phyloP scores from a whole-genome alignment of 495 filamentous ascomycete genomes.

The Trichoderma reesei region DNA sequence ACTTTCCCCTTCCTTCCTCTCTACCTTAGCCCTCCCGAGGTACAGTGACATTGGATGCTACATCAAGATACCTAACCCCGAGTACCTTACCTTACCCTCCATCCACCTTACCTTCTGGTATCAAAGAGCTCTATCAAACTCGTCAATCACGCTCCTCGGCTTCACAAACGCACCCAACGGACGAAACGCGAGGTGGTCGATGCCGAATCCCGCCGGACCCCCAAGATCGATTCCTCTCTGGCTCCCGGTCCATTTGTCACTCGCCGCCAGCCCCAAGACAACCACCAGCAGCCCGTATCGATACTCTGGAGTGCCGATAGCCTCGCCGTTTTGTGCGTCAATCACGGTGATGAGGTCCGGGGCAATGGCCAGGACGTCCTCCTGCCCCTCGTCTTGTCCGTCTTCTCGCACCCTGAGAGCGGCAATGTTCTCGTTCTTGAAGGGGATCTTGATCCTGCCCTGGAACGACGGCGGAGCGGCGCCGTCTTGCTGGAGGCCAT shows the following conservation, averaged over 20 bases:
- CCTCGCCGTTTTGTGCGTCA: conserved; percentile 49
- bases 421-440: conserved; percentile 57
- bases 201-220: conserved; percentile 42
- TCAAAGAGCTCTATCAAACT: conserved; percentile 23
- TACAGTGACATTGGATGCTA: no score
- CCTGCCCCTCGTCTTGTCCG: conserved; percentile 23
- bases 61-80: neutral
- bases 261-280: conserved; percentile 47
- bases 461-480: conserved; percentile 16
- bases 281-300: conserved; percentile 48
- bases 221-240: conserved; percentile 40
- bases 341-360: conserved; percentile 54
- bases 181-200: conserved; percentile 38
- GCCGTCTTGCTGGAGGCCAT: conserved; percentile 4
- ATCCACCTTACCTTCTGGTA: no score
- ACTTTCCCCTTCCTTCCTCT: no score
- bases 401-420: conserved; percentile 31
- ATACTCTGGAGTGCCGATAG: conserved; percentile 53
- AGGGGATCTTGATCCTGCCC: conserved; percentile 45
- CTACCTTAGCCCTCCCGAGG: no score
- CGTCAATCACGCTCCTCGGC: conserved; percentile 44
- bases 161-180: conserved; percentile 39
- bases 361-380: conserved; percentile 44
- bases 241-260: conserved; percentile 46
- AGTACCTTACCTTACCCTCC: neutral